Evolutionary conservation across 352 stramenopile genomes (phyloP).

Genomic region (Phytophthora chlamydospora): DNA sequence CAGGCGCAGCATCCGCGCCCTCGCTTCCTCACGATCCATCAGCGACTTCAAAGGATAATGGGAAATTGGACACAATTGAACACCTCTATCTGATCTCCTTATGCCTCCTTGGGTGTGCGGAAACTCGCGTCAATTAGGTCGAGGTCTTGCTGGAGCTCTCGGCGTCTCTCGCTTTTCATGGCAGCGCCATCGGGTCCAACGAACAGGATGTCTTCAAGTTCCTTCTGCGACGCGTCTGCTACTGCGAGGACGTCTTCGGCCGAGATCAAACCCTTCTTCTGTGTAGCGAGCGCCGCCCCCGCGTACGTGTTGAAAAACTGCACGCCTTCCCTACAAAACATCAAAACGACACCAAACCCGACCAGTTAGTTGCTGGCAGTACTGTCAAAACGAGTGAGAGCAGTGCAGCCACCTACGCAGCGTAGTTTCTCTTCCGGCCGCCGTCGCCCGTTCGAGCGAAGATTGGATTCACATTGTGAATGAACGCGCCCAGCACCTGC

Average conservation of each 20-base stretch:
- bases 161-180: constrained; percentile 43
- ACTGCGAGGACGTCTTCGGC: constrained; percentile 59
- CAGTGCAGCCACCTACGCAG: constrained; percentile 46
- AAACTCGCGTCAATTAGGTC: constrained; percentile 30
- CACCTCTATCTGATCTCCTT: constrained; percentile 2
- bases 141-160: constrained; percentile 53
- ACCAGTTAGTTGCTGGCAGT: background rate
- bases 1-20: constrained; percentile 62
- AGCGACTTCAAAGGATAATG: too few relatives aligned
- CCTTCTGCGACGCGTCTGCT: constrained; percentile 41
- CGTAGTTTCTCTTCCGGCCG: constrained; percentile 58
- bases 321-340: constrained; percentile 59
- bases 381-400: background rate
- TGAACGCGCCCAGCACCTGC: constrained; percentile 77
- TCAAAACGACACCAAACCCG: background rate
- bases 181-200: constrained; percentile 41
- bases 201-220: constrained; percentile 59
- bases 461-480: constrained; percentile 78
- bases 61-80: constrained; percentile 1
- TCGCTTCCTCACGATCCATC: constrained; percentile 51
- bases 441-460: constrained; percentile 68
- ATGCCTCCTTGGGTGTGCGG: background rate
- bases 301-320: constrained; percentile 81
- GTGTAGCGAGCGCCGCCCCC: constrained; percentile 55
- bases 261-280: constrained; percentile 67